Evolutionary conservation across 805 yeast species (phyloP).

Genomic region (Vanderwaltozyma verrucispora): DNA sequence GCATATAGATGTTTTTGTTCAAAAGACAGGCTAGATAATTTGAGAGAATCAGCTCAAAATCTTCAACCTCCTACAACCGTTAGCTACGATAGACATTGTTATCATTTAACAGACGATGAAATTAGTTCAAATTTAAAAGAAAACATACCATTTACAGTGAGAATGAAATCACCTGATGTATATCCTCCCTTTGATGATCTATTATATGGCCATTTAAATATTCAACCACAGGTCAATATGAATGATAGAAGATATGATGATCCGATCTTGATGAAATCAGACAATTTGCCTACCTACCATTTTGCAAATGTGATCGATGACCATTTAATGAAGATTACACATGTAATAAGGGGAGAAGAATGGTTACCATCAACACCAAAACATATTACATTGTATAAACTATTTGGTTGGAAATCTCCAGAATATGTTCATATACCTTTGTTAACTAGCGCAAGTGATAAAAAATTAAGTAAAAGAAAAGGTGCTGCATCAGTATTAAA

Average conservation of each 20-base stretch:
- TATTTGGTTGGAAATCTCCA: slow-evolving; percentile 83
- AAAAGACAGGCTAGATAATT: slow-evolving; percentile 57
- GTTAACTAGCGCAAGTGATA: slow-evolving; percentile 57
- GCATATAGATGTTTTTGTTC: slow-evolving; percentile 88
- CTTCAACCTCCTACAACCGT: slow-evolving; percentile 85
- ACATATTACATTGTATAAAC: slow-evolving; percentile 75
- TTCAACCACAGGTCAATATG: slow-evolving; percentile 70
- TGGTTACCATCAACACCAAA: slow-evolving; percentile 97
- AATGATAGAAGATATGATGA: slow-evolving; percentile 78
- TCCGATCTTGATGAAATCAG: slow-evolving; percentile 83
- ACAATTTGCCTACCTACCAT: slow-evolving; percentile 92
- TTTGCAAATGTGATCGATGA: slow-evolving; percentile 95
- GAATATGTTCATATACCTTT: slow-evolving; percentile 82
- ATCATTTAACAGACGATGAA: slow-evolving; percentile 34
- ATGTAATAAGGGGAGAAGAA: slow-evolving; percentile 95
- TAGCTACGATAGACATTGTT: slow-evolving; percentile 81
- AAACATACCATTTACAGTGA: slow-evolving; percentile 41
- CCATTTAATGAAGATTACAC: slow-evolving; percentile 84
- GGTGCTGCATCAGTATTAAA: slow-evolving; percentile 68
- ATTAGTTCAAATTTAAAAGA: slow-evolving; percentile 28
- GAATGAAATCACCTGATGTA: slow-evolving; percentile 65
- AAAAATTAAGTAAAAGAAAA: slow-evolving; percentile 76
- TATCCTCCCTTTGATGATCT: slow-evolving; percentile 65
- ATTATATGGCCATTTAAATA: slow-evolving; percentile 63
- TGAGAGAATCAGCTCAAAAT: slow-evolving; percentile 63